These are phyloP conservation scores for Cichorium intybus DNA, from an alignment of 140 eudicot species.

Conservation along the genomic window DNA sequence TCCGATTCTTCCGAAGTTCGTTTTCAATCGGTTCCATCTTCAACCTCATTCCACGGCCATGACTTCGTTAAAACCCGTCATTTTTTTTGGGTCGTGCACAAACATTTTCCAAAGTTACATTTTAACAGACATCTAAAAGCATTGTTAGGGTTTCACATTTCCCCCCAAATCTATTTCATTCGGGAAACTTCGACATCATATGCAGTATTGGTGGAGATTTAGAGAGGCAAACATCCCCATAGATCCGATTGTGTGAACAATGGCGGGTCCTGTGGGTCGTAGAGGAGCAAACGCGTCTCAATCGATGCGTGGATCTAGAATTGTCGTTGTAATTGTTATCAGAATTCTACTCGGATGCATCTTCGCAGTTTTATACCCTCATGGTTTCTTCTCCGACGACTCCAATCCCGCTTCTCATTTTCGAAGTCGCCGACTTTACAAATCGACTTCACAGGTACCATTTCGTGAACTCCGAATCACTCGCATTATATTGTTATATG, in stretches of 20 bases:
- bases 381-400: too few species aligned
- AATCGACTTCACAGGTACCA: slow-evolving; percentile 58
- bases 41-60: too few species aligned
- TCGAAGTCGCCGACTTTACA: slow-evolving; percentile 24
- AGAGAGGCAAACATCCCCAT: too few species aligned
- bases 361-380: slow-evolving; percentile 44
- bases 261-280: slow-evolving; percentile 49
- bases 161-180: neutral
- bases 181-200: slow-evolving; percentile 6
- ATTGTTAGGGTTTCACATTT: slow-evolving; percentile 4
- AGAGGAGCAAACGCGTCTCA: slow-evolving; percentile 33
- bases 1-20: too few species aligned
- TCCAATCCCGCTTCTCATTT: neutral
- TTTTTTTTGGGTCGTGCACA: too few species aligned
- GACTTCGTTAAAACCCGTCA: too few species aligned
- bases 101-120: too few species aligned
- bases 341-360: slow-evolving; percentile 45
- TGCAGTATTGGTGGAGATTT: slow-evolving; percentile 4
- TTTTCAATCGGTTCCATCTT: too few species aligned
- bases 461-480: too few species aligned
- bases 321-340: slow-evolving; percentile 36
- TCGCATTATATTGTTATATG: too few species aligned
- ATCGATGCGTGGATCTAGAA: slow-evolving; percentile 43
- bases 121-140: too few species aligned
- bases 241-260: slow-evolving; percentile 21